Percentiles rank a stretch among this genome's conserved stretches.
Evolutionary conservation across 106 monocot species (phyloP).

Genomic region (Posidonia australis): DNA sequence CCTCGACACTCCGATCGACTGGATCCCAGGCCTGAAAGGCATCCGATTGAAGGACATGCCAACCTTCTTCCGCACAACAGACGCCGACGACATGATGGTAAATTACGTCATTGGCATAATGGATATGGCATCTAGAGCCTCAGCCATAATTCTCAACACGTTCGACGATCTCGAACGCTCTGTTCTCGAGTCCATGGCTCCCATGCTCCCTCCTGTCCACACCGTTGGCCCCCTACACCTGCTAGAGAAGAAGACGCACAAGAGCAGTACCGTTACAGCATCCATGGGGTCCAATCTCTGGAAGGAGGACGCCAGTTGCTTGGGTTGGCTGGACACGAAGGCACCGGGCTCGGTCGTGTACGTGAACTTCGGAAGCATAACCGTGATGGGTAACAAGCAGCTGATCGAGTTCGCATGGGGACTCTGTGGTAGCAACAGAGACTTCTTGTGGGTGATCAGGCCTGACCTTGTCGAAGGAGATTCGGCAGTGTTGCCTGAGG

Average conservation of each 20-base stretch:
- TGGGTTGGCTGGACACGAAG: slow-evolving; percentile 12
- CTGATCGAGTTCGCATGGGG: slow-evolving; percentile 10
- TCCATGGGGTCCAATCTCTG: slow-evolving; percentile 5
- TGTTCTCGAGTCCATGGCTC: neutral
- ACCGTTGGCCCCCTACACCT: slow-evolving; percentile 4
- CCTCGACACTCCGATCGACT: slow-evolving; percentile 7
- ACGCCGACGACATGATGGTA: slow-evolving; percentile 9
- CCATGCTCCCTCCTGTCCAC: slow-evolving; percentile 1
- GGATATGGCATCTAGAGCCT: neutral
- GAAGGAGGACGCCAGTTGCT: slow-evolving; percentile 4
- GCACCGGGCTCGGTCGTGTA: neutral
- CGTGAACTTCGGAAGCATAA: slow-evolving; percentile 13
- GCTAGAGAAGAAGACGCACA: neutral
- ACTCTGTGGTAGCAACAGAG: neutral
- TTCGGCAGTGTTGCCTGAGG: slow-evolving; percentile 1
- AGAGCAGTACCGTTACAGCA: neutral
- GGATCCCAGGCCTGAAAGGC: slow-evolving; percentile 5
- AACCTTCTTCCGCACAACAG: slow-evolving; percentile 9
- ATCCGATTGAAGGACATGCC: slow-evolving; percentile 9
- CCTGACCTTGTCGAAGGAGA: slow-evolving; percentile 12
- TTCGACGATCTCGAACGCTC: slow-evolving; percentile 3
- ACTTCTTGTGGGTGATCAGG: slow-evolving; percentile 16
- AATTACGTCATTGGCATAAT: neutral
- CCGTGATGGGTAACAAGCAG: slow-evolving; percentile 1
- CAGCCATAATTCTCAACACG: slow-evolving; percentile 7